phyloP scores from a whole-genome alignment of 805 yeast genomes.

The Zygotorulaspora danielsina region DNA sequence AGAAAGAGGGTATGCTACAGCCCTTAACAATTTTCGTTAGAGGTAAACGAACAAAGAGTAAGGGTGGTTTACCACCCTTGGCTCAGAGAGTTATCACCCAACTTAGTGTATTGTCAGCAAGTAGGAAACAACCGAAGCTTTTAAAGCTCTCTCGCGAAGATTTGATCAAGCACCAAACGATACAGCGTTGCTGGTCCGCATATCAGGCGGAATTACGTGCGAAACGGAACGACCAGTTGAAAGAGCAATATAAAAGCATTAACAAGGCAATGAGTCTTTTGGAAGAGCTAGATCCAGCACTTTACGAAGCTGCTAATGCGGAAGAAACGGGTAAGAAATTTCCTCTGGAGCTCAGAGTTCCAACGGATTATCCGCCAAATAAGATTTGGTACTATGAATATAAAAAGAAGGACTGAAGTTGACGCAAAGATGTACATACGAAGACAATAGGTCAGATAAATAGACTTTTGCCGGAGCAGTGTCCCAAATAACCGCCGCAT shows the following conservation, averaged over 20 bases:
- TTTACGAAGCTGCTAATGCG: slow-evolving; percentile 60
- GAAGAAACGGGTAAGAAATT: slow-evolving; percentile 57
- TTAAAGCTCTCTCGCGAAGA: slow-evolving; percentile 71
- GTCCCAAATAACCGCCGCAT: background rate
- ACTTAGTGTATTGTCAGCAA: slow-evolving; percentile 79
- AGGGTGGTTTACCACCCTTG: slow-evolving; percentile 41
- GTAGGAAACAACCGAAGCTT: slow-evolving; percentile 81
- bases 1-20: background rate
- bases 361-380: slow-evolving; percentile 85
- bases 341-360: slow-evolving; percentile 80
- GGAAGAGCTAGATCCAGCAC: slow-evolving; percentile 44
- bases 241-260: slow-evolving; percentile 62
- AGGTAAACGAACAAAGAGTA: slow-evolving; percentile 47
- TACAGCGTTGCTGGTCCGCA: slow-evolving; percentile 76
- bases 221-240: slow-evolving; percentile 41
- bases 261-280: slow-evolving; percentile 70
- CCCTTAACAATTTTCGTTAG: slow-evolving; percentile 35
- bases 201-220: slow-evolving; percentile 50
- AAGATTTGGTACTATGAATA: slow-evolving; percentile 66
- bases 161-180: slow-evolving; percentile 74
- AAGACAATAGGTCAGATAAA: too few species aligned
- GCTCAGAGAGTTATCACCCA: slow-evolving; percentile 46
- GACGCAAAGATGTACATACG: too few species aligned
- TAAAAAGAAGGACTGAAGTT: slow-evolving; percentile 13
- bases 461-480: too few species aligned